These are phyloP conservation scores for Plasmodium malariae DNA, from an alignment of 169 alveolate species.

Conservation along the genomic window DNA sequence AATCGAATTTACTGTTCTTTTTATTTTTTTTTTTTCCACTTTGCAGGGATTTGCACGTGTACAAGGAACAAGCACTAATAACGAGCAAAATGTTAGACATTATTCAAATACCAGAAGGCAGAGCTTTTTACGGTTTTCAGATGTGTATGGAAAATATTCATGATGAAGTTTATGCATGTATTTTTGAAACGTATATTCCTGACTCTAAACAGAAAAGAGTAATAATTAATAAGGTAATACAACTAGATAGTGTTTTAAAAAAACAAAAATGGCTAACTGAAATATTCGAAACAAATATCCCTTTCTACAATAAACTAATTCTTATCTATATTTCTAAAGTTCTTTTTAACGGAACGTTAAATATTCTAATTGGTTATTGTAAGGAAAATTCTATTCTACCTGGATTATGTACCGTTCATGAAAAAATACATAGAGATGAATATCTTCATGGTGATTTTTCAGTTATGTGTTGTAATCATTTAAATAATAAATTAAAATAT, in stretches of 20 bases:
- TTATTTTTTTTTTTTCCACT: background rate
- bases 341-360: conserved; percentile 70
- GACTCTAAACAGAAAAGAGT: conserved; percentile 45
- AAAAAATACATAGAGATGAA: conserved; percentile 83
- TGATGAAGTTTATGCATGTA: conserved; percentile 89
- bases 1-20: background rate
- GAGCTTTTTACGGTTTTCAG: conserved; percentile 95
- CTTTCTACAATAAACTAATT: conserved; percentile 50
- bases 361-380: conserved; percentile 49
- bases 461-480: conserved; percentile 80
- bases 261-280: conserved; percentile 71
- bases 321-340: conserved; percentile 65
- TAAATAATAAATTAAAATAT: conserved; percentile 80
- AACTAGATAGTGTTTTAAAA: conserved; percentile 76
- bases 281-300: conserved; percentile 50
- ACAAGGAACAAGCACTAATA: conserved; percentile 76
- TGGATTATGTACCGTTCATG: conserved; percentile 79
- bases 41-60: conserved; percentile 47
- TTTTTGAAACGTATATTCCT: conserved; percentile 74
- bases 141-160: conserved; percentile 95
- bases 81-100: conserved; percentile 91
- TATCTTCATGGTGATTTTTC: conserved; percentile 81
- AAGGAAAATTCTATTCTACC: conserved; percentile 68
- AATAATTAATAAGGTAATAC: conserved; percentile 73
- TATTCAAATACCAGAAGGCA: conserved; percentile 94